Evolutionary conservation across 2,329 filamentous ascomycete species (phyloP).

Genomic region (Hawksworthiomyces lignivorus): DNA sequence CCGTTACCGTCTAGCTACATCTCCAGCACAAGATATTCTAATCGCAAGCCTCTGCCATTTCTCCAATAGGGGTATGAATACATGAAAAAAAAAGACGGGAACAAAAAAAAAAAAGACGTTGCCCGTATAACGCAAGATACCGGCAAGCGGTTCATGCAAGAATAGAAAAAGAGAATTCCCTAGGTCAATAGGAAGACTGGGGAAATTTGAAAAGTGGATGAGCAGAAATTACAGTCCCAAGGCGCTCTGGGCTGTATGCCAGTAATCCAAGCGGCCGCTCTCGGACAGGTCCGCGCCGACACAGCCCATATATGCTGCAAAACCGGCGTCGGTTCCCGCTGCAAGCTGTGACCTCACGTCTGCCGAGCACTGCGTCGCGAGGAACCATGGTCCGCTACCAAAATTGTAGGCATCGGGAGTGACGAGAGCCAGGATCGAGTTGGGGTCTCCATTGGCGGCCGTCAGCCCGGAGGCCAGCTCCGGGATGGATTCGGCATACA

Average conservation of each 20-base stretch:
- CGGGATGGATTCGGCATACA: slow-evolving; percentile 39
- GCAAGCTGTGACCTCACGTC: slow-evolving; percentile 27
- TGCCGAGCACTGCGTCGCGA: slow-evolving; percentile 34
- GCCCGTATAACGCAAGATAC: too few species aligned
- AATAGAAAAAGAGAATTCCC: background rate
- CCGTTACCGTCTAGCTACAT: too few species aligned
- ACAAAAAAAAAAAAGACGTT: background rate
- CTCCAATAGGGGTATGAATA: too few species aligned
- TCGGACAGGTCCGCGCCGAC: slow-evolving; percentile 28
- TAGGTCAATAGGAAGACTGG: background rate
- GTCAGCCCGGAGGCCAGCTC: slow-evolving; percentile 25
- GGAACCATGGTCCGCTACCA: slow-evolving; percentile 44
- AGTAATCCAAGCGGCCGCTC: slow-evolving; percentile 30
- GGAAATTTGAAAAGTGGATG: background rate
- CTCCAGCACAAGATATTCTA: too few species aligned
- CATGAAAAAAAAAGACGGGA: background rate
- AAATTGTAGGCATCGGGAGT: slow-evolving; percentile 45
- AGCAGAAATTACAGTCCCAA: slow-evolving; percentile 28
- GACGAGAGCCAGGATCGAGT: slow-evolving; percentile 37
- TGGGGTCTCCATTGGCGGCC: slow-evolving; percentile 25
- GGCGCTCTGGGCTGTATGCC: slow-evolving; percentile 38
- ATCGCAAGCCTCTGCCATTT: too few species aligned
- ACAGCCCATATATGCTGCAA: slow-evolving; percentile 39
- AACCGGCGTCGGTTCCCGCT: slow-evolving; percentile 33
- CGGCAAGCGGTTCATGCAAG: too few species aligned